Percentiles rank a stretch among this genome's conserved stretches.
These are phyloP conservation scores for Mangifera indica DNA, from an alignment of 345 rosid species.

Conservation along the genomic window DNA sequence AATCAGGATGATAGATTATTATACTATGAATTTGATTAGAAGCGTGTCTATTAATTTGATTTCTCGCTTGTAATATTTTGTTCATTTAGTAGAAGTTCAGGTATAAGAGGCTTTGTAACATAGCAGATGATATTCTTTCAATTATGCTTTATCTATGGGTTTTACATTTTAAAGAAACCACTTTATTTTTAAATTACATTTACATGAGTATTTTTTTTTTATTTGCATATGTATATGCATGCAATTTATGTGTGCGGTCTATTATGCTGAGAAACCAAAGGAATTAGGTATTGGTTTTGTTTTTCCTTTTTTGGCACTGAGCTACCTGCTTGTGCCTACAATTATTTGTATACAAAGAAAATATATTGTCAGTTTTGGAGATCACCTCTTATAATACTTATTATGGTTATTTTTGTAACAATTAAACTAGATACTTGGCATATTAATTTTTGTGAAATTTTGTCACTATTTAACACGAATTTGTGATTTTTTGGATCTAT, in stretches of 20 bases:
- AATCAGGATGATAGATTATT: background rate
- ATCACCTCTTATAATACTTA: background rate
- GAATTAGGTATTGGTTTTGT: too few species aligned
- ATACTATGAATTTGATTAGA: background rate
- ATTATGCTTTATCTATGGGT: too few species aligned
- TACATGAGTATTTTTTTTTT: background rate
- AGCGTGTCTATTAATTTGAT: background rate
- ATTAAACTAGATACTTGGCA: background rate
- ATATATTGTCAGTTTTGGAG: background rate
- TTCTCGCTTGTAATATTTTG: background rate
- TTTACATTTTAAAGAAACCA: too few species aligned
- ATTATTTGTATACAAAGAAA: background rate
- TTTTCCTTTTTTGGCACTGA: background rate
- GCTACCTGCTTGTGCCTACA: background rate
- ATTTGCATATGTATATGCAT: too few species aligned
- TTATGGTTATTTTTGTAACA: background rate
- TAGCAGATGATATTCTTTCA: too few species aligned
- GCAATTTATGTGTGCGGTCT: too few species aligned
- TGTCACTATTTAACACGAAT: background rate
- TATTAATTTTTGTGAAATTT: background rate
- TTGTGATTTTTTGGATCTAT: conserved; percentile 19
- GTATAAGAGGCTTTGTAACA: background rate
- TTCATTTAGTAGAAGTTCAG: background rate
- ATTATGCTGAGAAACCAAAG: too few species aligned
- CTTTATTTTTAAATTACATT: too few species aligned